These are phyloP conservation scores for Colletotrichum falcatum DNA, from an alignment of 2,329 filamentous ascomycete species.

Conservation along the genomic window DNA sequence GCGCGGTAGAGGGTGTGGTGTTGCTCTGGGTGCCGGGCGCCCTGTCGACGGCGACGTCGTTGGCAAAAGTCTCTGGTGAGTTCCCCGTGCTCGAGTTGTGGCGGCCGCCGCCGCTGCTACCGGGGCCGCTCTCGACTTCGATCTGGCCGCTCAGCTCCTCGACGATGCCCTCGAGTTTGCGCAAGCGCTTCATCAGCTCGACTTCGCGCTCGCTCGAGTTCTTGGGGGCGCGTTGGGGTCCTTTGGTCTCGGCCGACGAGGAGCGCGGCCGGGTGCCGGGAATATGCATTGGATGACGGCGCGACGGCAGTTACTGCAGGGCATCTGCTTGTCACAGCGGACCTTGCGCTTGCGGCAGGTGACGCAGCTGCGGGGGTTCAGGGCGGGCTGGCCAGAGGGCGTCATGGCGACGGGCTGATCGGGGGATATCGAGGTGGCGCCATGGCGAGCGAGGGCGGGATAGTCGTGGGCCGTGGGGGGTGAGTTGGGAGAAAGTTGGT, in stretches of 20 bases:
- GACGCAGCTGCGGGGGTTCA: constrained; percentile 64
- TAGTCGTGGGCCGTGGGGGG: constrained; percentile 33
- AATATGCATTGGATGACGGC: constrained; percentile 80
- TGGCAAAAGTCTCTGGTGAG: constrained; percentile 47
- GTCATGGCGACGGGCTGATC: constrained; percentile 41
- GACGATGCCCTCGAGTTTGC: constrained; percentile 81
- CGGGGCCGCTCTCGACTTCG: constrained; percentile 58
- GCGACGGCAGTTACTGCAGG: constrained; percentile 80
- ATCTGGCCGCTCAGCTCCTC: constrained; percentile 75
- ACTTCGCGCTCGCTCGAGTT: constrained; percentile 71
- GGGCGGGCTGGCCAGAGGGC: constrained; percentile 46
- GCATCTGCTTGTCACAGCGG: constrained; percentile 82
- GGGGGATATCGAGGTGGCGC: constrained; percentile 38
- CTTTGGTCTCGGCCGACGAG: constrained; percentile 73
- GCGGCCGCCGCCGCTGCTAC: constrained; percentile 42
- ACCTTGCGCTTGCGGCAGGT: constrained; percentile 72
- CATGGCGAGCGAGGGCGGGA: constrained; percentile 32
- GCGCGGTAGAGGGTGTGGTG: background rate
- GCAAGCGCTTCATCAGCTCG: constrained; percentile 78
- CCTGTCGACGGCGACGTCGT: constrained; percentile 35
- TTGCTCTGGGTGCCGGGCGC: constrained; percentile 23
- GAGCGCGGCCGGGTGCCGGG: constrained; percentile 79
- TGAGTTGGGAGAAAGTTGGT: constrained; percentile 35
- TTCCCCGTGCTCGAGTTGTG: constrained; percentile 44
- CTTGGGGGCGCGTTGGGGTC: constrained; percentile 72